Evolutionary conservation across 2,329 filamentous ascomycete species (phyloP).

Genomic region (Aspergillus arachidicola): DNA sequence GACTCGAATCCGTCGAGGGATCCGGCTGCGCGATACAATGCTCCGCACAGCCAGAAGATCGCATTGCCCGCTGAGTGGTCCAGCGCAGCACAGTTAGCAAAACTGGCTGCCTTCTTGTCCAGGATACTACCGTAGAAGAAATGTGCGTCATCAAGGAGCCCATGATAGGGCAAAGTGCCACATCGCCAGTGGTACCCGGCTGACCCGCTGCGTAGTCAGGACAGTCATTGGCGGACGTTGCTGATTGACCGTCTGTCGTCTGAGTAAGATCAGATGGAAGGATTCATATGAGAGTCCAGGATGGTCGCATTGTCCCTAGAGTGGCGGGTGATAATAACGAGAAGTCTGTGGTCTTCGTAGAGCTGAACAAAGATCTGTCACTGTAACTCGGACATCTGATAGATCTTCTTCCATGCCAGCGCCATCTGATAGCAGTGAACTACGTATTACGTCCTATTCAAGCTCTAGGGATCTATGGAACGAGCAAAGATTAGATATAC

Average conservation of each 20-base stretch:
- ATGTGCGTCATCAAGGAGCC: constrained; percentile 91
- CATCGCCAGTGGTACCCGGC: constrained; percentile 80
- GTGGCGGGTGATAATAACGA: constrained; percentile 67
- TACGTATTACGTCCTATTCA: too few relatives aligned
- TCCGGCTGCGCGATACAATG: constrained; percentile 64
- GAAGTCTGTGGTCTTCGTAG: constrained; percentile 61
- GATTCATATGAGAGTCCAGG: constrained; percentile 83
- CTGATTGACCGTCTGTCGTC: constrained; percentile 79
- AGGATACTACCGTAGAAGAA: constrained; percentile 86
- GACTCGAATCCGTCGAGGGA: constrained; percentile 70
- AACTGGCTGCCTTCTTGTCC: constrained; percentile 78
- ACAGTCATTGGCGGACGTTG: constrained; percentile 81
- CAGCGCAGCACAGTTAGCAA: constrained; percentile 79
- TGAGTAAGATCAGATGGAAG: constrained; percentile 84
- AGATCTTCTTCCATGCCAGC: too few relatives aligned
- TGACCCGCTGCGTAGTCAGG: constrained; percentile 90
- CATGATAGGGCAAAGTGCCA: constrained; percentile 87
- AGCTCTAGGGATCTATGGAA: constrained; percentile 12
- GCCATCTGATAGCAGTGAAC: too few relatives aligned
- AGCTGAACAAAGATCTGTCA: constrained; percentile 40
- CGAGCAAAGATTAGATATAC: too few relatives aligned
- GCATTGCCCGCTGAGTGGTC: constrained; percentile 76
- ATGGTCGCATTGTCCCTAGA: constrained; percentile 79
- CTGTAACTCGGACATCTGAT: too few relatives aligned
- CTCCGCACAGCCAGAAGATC: constrained; percentile 76